Base-by-base conservation (phyloP, 371 early-diverging fungal genomes). In the Dichotomocladium elegans region DNA sequence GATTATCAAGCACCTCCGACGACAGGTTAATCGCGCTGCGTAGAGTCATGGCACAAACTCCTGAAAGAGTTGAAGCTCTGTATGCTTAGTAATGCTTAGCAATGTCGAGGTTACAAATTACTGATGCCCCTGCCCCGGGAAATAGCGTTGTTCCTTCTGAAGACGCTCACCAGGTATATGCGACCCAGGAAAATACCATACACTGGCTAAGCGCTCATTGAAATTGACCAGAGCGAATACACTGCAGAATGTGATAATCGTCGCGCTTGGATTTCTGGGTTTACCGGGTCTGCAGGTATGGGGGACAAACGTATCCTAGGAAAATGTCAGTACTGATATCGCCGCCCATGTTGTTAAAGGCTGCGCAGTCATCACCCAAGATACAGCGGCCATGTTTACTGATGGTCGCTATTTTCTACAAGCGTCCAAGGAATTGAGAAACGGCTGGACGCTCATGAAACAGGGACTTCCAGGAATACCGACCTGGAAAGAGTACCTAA, bases 381-480 rank as follows among this genome's bases (percentile, higher is more conserved):
- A 83, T 19, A 56, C 75, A 22, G 91, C 91, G 21, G 88, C 88
- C 9, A 76, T 98, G 44, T 53, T 35, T 26, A 45, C 34, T 9
- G 99, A 99, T 68, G 97, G 98, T 3, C 81, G 99, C 41, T 99
- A 99, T 83, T 99, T 93, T 74, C 70, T 99, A 53, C 99, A 99
- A 77, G 99, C 99, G 10, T 80, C 90, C 2, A 82, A 94, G 64
- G 89, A 99, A 73, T 75, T 99, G 46, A 93, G 93, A 68, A 46
- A 61, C 30, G 90, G 91, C 67, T 96, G 96, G 97, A 88, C 82
- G 17, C 68, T 97, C 65, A 93, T 93, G 90, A 97, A 96, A 75
- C 78, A 79, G 57, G 99, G 97, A 2, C 64, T 93, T 27, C 88
- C 93, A 0, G 87, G 82, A 34, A 88, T 91, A 1, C 95, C 94